A percentile compares a stretch with the other conserved stretches of the same genome.
phyloP scores from a whole-genome alignment of 2,329 filamentous ascomycete genomes.

The Paecilomyces fulvus region DNA sequence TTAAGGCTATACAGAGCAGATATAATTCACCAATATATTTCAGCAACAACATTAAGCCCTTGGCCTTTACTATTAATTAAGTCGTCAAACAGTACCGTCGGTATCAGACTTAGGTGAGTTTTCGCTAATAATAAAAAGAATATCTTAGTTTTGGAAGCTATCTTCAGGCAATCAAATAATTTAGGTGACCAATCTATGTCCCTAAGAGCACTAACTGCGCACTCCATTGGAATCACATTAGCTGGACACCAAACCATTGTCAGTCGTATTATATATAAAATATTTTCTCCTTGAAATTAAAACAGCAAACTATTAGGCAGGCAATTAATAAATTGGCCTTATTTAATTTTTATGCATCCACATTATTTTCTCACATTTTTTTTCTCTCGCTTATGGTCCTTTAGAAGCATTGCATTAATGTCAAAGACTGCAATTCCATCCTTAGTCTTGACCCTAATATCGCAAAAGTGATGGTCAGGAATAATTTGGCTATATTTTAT shows the following conservation, averaged over 20 bases:
- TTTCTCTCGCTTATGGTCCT: not conserved
- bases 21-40: slow-evolving; percentile 9
- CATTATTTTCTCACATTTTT: not conserved
- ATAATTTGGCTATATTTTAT: slow-evolving; percentile 17
- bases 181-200: slow-evolving; percentile 6
- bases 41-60: slow-evolving; percentile 20
- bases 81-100: slow-evolving; percentile 17
- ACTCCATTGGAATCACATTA: slow-evolving; percentile 12
- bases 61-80: slow-evolving; percentile 26
- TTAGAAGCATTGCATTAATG: slow-evolving; percentile 1
- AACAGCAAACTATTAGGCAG: too few relatives aligned
- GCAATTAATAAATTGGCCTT: not conserved
- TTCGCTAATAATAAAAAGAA: slow-evolving; percentile 6
- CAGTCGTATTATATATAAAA: slow-evolving; percentile 4
- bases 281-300: too few relatives aligned
- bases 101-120: slow-evolving; percentile 9
- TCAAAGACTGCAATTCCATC: slow-evolving; percentile 5
- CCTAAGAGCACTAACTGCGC: slow-evolving; percentile 11
- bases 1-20: slow-evolving; percentile 11
- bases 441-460: slow-evolving; percentile 6
- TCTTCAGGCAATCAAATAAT: slow-evolving; percentile 13
- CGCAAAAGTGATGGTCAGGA: slow-evolving; percentile 9
- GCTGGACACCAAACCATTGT: slow-evolving; percentile 8
- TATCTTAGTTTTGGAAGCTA: slow-evolving; percentile 12
- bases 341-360: not conserved